Conservation (phyloP, 305 asterid species). For the Solanum hybrid region DNA sequence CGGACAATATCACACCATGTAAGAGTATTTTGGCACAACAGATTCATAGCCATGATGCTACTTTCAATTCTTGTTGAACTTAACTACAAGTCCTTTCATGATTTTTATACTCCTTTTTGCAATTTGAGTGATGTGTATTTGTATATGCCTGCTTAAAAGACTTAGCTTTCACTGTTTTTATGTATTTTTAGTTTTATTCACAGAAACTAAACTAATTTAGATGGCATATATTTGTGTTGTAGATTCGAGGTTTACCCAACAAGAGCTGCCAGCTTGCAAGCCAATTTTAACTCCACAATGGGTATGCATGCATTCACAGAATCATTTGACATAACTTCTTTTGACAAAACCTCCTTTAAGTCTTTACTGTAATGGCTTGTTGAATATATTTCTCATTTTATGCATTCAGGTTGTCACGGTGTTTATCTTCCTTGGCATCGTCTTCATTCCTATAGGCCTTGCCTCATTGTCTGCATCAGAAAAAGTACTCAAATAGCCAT, state of each 20-base stretch:
- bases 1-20: background rate
- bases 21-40: background rate
- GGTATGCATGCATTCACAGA: conserved; percentile 30
- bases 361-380: background rate
- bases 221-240: conserved; percentile 8
- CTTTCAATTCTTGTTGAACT: background rate
- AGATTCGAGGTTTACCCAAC: conserved; percentile 92
- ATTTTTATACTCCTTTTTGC: background rate
- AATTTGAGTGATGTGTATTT: background rate
- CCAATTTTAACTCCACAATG: conserved; percentile 81
- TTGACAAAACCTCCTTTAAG: background rate
- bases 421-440: conserved; percentile 44
- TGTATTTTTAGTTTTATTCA: background rate
- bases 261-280: conserved; percentile 90
- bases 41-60: background rate
- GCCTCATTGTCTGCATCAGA: conserved; percentile 59
- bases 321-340: background rate
- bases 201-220: background rate
- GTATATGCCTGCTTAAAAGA: background rate
- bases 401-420: conserved; percentile 48
- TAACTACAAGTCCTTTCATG: background rate
- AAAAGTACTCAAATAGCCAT: conserved; percentile 24
- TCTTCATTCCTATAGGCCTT: conserved; percentile 77
- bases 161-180: background rate
- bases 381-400: background rate